Evolutionary conservation across 108 stramenopile genomes (phyloP).

Genomic region (Craspedostauros australis): DNA sequence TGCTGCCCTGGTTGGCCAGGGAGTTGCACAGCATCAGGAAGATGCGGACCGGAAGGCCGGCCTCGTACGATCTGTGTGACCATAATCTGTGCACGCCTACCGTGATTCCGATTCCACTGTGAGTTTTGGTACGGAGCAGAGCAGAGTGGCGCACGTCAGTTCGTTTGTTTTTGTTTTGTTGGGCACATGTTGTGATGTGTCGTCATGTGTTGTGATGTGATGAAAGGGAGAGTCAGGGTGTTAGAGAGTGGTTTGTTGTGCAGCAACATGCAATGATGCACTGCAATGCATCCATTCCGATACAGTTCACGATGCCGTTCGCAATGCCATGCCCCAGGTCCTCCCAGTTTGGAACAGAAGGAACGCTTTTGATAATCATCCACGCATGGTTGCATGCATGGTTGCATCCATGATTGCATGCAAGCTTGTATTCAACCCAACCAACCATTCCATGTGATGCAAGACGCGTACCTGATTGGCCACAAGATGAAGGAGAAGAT

Average conservation of each 20-base stretch:
- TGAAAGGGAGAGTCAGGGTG: neutral
- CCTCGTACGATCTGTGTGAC: constrained; percentile 96
- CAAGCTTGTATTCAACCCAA: neutral
- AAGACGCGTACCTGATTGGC: constrained; percentile 84
- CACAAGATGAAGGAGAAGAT: constrained; percentile 94
- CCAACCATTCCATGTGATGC: neutral
- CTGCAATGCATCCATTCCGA: no score
- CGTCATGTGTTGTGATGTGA: no score
- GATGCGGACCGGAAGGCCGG: constrained; percentile 70
- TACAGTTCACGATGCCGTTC: no score
- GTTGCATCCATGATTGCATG: no score
- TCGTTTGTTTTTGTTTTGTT: no score
- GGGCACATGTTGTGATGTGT: no score
- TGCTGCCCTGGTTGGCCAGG: constrained; percentile 98
- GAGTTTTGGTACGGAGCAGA: neutral
- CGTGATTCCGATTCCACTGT: constrained; percentile 96
- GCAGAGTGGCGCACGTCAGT: no score
- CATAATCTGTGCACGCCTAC: constrained; percentile 97
- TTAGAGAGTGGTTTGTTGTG: neutral
- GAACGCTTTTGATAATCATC: no score
- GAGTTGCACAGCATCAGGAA: constrained; percentile 96
- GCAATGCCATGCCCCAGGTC: no score
- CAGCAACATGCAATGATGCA: neutral
- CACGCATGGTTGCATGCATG: no score
- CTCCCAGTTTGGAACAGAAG: no score